Evolutionary conservation across 2,329 filamentous ascomycete genomes (phyloP).

Genomic region (Chaetoscypha palmicola): DNA sequence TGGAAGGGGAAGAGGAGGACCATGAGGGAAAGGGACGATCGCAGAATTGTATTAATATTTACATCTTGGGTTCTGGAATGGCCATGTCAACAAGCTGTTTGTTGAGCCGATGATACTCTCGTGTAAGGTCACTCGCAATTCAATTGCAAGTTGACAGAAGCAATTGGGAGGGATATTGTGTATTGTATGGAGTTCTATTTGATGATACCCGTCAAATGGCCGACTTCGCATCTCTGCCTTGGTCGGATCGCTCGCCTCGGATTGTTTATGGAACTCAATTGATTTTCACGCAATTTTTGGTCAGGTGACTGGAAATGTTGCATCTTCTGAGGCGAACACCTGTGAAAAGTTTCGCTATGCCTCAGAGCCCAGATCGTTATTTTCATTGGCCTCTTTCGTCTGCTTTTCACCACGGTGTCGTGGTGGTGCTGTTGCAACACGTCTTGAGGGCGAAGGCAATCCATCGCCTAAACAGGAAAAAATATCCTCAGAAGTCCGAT

Average conservation of each 20-base stretch:
- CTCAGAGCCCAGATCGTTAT: neutral
- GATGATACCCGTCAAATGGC: conserved; percentile 1
- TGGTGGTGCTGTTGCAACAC: neutral
- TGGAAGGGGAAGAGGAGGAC: conserved; percentile 12
- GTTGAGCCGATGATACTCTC: conserved; percentile 11
- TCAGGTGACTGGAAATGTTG: too few species aligned
- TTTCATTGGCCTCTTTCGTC: neutral
- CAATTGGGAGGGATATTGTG: conserved; percentile 4
- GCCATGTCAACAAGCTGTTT: too few species aligned
- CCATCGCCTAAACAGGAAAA: conserved; percentile 24
- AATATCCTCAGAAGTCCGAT: conserved; percentile 22
- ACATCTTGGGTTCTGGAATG: too few species aligned
- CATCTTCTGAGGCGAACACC: too few species aligned
- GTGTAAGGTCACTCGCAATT: conserved; percentile 1
- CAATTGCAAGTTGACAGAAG: neutral
- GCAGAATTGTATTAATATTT: too few species aligned
- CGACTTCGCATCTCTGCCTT: too few species aligned
- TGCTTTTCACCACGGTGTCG: neutral
- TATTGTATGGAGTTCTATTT: neutral
- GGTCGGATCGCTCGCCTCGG: too few species aligned
- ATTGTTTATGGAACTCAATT: too few species aligned
- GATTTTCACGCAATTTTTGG: too few species aligned
- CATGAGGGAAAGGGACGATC: neutral
- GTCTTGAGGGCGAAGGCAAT: conserved; percentile 3
- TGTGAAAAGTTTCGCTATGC: too few species aligned